These are phyloP conservation scores for Arthrobotrys musiformis DNA, from an alignment of 2,329 filamentous ascomycete genomes.

Conservation along the genomic window DNA sequence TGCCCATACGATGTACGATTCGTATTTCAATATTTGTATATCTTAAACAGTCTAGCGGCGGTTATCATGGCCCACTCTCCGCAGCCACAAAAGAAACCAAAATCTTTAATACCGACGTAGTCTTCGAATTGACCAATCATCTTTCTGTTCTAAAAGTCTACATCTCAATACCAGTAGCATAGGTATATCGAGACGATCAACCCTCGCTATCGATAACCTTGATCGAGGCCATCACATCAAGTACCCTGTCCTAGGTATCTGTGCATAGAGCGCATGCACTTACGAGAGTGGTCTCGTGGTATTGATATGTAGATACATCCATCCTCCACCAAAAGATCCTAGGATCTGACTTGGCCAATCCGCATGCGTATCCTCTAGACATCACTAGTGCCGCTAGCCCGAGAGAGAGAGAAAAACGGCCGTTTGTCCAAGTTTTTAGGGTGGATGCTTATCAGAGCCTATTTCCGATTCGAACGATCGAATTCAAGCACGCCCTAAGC, in stretches of 20 bases:
- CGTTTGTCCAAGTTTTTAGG: neutral
- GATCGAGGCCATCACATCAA: neutral
- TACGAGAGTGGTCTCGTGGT: constrained; percentile 20
- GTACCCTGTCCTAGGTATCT: neutral
- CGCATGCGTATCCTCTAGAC: neutral
- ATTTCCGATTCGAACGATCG: constrained; percentile 3
- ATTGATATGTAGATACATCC: no score
- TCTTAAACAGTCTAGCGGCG: neutral
- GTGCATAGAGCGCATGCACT: neutral
- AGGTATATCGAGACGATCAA: neutral
- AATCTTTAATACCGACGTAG: neutral
- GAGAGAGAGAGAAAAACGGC: neutral
- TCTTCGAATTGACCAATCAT: constrained; percentile 2
- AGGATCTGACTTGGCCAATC: neutral
- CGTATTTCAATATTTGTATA: neutral
- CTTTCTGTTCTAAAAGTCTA: neutral
- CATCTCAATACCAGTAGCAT: neutral
- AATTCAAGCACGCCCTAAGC: neutral
- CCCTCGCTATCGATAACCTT: constrained; percentile 1
- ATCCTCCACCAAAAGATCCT: constrained; percentile 4
- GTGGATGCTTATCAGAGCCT: neutral
- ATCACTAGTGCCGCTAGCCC: neutral
- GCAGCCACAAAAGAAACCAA: neutral
- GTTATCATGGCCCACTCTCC: neutral
- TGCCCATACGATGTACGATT: neutral